Conservation (phyloP, 129 eudicot genomes). For the Ambrosia artemisiifolia region DNA sequence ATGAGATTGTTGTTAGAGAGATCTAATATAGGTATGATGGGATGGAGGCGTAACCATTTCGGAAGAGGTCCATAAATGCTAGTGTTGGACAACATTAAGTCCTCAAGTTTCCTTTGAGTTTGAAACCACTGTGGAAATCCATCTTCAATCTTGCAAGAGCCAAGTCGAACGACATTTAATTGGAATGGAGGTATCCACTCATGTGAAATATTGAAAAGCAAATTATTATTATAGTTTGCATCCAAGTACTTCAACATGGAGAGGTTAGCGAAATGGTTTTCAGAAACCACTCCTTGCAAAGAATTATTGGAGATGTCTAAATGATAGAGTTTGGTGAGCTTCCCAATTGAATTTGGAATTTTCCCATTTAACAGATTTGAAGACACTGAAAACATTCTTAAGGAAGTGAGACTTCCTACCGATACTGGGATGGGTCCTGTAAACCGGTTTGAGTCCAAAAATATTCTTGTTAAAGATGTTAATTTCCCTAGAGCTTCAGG, state of each 20-base stretch:
- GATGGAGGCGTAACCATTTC: neutral
- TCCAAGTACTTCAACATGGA: neutral
- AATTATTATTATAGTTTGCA: neutral
- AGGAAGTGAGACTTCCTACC: neutral
- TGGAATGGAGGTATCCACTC: slow-evolving; percentile 2
- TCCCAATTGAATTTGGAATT: slow-evolving; percentile 6
- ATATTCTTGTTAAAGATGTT: neutral
- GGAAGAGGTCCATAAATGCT: slow-evolving; percentile 4
- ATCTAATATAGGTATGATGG: neutral
- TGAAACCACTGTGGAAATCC: slow-evolving; percentile 5
- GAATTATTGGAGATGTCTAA: neutral
- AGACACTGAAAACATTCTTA: neutral
- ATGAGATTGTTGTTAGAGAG: slow-evolving; percentile 6
- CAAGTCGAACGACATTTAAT: neutral
- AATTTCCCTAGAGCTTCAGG: neutral
- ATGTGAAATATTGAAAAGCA: neutral
- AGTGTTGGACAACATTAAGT: neutral
- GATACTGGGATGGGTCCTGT: neutral
- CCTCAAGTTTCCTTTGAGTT: slow-evolving; percentile 7
- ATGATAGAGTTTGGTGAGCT: neutral
- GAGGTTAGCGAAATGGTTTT: neutral
- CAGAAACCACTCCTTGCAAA: neutral
- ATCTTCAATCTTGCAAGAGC: slow-evolving; percentile 1
- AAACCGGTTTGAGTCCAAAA: neutral
- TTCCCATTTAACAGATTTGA: neutral